Evolutionary conservation across 169 alveolate species (phyloP), one percentile per base, ranked within the genome.

Genomic region (Condylostoma magnum): DNA sequence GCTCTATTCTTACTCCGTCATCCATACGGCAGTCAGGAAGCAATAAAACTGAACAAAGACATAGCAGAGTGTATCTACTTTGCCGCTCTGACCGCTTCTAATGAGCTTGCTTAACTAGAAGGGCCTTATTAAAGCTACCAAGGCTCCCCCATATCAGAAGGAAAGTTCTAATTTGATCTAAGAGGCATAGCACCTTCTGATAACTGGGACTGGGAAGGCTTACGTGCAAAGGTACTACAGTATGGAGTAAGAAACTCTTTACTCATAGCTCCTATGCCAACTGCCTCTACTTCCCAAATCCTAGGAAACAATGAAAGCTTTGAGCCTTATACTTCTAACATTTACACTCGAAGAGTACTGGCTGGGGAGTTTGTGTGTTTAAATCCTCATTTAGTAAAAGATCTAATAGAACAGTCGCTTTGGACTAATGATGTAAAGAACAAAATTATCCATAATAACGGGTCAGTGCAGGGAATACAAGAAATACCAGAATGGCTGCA

Each of bases 181-280:
- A 97, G 99, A 99, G 94, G 93, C 47, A 93, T 85, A 31, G 82
- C 70, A 51, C 95, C 84, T 69, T 74, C 85, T 10, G 72, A 80
- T 27, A 74, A 86, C 44, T 97, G 98, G 88, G 97, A 98, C 70
- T 98, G 99, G 99, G 96, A 91, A 38, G 77, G 55, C 3, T 84
- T 98, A 33, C 95, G 96, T 87, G 81, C 73, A 12, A 91, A 90
- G 37, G 95, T 98, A 28, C 82, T 80, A 47, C 79, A 86, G 56
- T 83, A 91, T 83, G 99, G 99, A 15, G 83, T 97, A 66, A 86
- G 99, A 41, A 98, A 98, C 85, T 97, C 99, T 6, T 90, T 98
- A 8, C 79, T 98, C 41, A 77, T 97, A 36, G 99, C 99, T 4
- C 99, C 99, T 30, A 98, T 98, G 99, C 99, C 99, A 0, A 98